Conservation (phyloP, 305 asterid species). For the Rubia occidens region DNA sequence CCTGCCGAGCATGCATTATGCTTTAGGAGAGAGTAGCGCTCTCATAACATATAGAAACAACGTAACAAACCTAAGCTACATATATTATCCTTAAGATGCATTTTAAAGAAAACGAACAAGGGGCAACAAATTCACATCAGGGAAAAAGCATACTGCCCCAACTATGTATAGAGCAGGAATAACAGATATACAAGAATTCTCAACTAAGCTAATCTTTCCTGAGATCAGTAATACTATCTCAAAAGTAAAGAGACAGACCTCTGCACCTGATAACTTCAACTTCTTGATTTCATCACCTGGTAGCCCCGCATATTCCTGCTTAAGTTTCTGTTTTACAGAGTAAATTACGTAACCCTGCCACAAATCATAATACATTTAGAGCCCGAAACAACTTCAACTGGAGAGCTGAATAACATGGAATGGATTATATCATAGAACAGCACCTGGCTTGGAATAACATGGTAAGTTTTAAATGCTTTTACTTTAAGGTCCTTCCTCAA, state of each 20-base stretch:
- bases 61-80: neutral
- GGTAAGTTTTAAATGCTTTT: slow-evolving; percentile 79
- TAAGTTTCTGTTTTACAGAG: slow-evolving; percentile 72
- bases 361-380: slow-evolving; percentile 16
- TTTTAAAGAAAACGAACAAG: neutral
- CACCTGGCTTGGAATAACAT: slow-evolving; percentile 91
- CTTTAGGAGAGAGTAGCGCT: neutral
- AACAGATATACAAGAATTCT: neutral
- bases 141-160: neutral
- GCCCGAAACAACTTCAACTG: neutral
- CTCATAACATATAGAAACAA: neutral
- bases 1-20: neutral
- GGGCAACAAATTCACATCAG: neutral
- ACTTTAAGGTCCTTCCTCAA: slow-evolving; percentile 73
- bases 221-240: neutral
- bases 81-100: neutral
- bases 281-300: slow-evolving; percentile 58
- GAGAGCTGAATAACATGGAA: neutral
- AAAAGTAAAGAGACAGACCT: slow-evolving; percentile 42
- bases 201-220: neutral
- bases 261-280: slow-evolving; percentile 66
- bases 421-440: slow-evolving; percentile 9
- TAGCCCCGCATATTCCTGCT: slow-evolving; percentile 63
- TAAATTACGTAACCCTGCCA: slow-evolving; percentile 75
- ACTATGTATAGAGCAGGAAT: neutral